These are phyloP conservation scores for Aspergillus homomorphus DNA, from an alignment of 495 filamentous ascomycete genomes.

Conservation along the genomic window DNA sequence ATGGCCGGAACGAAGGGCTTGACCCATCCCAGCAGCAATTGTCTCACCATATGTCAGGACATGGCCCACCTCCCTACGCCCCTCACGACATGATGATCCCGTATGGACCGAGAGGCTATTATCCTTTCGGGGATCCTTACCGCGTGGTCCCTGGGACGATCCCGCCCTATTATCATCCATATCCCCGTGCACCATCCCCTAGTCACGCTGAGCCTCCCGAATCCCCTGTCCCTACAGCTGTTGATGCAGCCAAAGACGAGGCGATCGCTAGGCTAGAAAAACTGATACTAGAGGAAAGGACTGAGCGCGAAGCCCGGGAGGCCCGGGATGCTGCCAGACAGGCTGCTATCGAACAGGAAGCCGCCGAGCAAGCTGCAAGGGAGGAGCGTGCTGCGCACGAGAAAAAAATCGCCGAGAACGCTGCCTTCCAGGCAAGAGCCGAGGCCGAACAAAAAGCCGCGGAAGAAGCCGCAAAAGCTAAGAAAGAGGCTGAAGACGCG, in stretches of 20 bases:
- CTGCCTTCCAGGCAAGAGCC: conserved; percentile 43
- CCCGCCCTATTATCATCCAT: conserved; percentile 35
- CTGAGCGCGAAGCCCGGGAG: conserved; percentile 43
- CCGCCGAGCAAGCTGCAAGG: conserved; percentile 49
- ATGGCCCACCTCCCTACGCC: conserved; percentile 34
- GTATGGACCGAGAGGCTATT: conserved; percentile 42
- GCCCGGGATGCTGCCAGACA: conserved; percentile 41
- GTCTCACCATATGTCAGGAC: conserved; percentile 28
- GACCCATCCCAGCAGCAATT: conserved; percentile 30
- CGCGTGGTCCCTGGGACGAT: conserved; percentile 42
- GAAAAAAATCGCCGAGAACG: conserved; percentile 38
- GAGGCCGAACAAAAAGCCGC: conserved; percentile 46
- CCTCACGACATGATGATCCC: conserved; percentile 51
- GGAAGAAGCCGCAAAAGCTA: conserved; percentile 34
- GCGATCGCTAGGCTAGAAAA: conserved; percentile 52
- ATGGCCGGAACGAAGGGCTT: conserved; percentile 31
- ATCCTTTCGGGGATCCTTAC: conserved; percentile 41
- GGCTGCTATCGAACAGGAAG: conserved; percentile 42
- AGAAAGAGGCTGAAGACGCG: conserved; percentile 34
- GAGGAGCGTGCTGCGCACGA: conserved; percentile 49
- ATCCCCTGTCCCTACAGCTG: conserved; percentile 25
- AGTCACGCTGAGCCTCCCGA: conserved; percentile 27
- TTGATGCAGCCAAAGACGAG: conserved; percentile 45
- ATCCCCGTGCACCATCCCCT: conserved; percentile 37
- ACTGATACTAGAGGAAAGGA: conserved; percentile 47